Evolutionary conservation across 768 basidiomycete genomes (phyloP).

Genomic region (Calocybe gangraenosa): DNA sequence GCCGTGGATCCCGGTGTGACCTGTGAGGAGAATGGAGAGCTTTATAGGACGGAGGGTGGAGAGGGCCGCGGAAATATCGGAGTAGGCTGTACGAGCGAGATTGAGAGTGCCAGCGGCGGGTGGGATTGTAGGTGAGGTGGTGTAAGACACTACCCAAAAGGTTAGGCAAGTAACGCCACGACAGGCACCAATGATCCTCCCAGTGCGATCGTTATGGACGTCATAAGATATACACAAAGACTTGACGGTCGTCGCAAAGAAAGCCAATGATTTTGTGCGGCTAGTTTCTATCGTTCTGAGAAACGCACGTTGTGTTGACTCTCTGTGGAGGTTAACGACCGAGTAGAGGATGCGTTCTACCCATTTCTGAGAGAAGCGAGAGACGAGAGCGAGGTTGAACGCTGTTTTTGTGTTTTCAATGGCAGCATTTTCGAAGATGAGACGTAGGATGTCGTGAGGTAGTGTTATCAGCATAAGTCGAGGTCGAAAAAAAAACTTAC

Average conservation of each 20-base stretch:
- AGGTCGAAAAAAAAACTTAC: too few species aligned
- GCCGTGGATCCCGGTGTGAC: slow-evolving; percentile 13
- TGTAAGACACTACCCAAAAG: slow-evolving; percentile 29
- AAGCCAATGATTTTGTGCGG: slow-evolving; percentile 24
- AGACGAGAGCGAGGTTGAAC: slow-evolving; percentile 26
- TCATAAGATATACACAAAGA: slow-evolving; percentile 33
- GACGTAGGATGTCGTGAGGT: slow-evolving; percentile 33
- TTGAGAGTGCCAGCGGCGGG: neutral
- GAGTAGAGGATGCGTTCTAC: slow-evolving; percentile 34
- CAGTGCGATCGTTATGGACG: slow-evolving; percentile 24
- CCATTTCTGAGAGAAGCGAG: slow-evolving; percentile 28
- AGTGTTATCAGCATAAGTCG: slow-evolving; percentile 15
- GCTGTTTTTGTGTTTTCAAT: slow-evolving; percentile 26
- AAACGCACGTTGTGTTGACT: slow-evolving; percentile 29
- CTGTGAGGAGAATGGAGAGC: slow-evolving; percentile 27
- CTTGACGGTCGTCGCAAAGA: slow-evolving; percentile 33
- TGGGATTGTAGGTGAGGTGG: slow-evolving; percentile 8
- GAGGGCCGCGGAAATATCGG: slow-evolving; percentile 16
- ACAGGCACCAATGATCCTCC: slow-evolving; percentile 30
- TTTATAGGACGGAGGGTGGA: slow-evolving; percentile 24
- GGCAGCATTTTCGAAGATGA: slow-evolving; percentile 32
- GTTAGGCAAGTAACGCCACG: slow-evolving; percentile 30
- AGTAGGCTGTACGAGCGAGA: too few species aligned
- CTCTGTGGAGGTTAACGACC: slow-evolving; percentile 27
- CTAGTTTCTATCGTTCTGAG: slow-evolving; percentile 34